Base-by-base conservation (phyloP, 176 grass and related monocot genomes). In the Oryza australiensis region DNA sequence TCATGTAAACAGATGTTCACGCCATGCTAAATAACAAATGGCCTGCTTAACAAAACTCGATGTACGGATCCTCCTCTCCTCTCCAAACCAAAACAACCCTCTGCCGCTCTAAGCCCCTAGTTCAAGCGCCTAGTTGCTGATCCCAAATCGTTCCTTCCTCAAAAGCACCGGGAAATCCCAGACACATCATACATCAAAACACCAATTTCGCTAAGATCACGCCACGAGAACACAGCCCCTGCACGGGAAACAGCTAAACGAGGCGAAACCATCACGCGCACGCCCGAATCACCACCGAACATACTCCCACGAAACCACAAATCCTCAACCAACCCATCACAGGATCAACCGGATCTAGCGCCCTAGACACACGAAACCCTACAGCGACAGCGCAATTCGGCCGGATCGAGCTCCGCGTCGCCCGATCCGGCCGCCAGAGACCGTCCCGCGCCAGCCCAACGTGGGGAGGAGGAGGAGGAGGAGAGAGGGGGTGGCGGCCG, bases 391-490 rank as follows among this genome's bases (percentile, higher is more conserved):
- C 34, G 48, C 3, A n/a, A 67, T 73, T 49, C 43, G 60, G n/a
- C 73, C 67, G 66, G 73, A 89, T 89, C 88, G 66, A 28, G 45
- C 42, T 26, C 5, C 22, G 0, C 12, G 55, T 22, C 35, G 57
- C 66, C 26, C 88, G 83, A 89, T 82, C 83, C 62, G 5, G 28
- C 16, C 8, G 37, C 73, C 34, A 2, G 57, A 85, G 26, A 57
- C 27, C 18, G 38, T 18, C 51, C 18, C 40, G 9, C 1, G 4
- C 48, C 41, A n/a, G 41, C 41, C 28, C 2, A 16, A 3, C 8
- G 1, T 22, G 78, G 14, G 13, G 9, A 3, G 6, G 3, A 2
- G 4, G 9, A 5, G 30, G 4, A 27, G 4, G 5, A 13, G 9
- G 55, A n/a, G n/a, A 4, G 55, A 2, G 6, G 7, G 8, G 20